phyloP scores from a whole-genome alignment of 305 asterid genomes.

The Withania somnifera region DNA sequence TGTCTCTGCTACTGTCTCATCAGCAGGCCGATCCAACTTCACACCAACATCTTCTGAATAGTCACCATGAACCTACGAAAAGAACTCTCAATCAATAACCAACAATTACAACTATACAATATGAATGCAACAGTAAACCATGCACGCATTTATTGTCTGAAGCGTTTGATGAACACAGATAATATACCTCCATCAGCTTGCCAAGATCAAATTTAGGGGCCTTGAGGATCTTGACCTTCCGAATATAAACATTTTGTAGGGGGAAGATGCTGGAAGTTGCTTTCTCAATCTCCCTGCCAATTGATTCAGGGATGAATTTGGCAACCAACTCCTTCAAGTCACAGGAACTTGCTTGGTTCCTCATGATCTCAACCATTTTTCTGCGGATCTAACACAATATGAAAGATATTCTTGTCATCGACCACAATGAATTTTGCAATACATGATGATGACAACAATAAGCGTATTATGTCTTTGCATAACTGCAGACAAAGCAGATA shows the following conservation, averaged over 20 bases:
- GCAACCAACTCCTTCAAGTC: conserved; percentile 72
- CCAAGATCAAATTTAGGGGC: conserved; percentile 89
- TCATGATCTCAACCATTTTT: conserved; percentile 83
- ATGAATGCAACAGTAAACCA: not conserved
- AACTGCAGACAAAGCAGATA: not conserved
- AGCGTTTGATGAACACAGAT: not conserved
- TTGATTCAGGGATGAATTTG: conserved; percentile 81
- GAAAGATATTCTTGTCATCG: not conserved
- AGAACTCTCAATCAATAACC: not conserved
- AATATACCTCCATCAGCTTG: conserved; percentile 67
- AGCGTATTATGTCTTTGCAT: not conserved
- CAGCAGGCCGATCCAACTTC: conserved; percentile 66
- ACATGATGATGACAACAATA: not conserved
- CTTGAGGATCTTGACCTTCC: conserved; percentile 79
- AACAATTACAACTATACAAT: not conserved
- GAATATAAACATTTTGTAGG: conserved; percentile 63
- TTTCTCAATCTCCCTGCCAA: conserved; percentile 84
- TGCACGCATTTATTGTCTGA: not conserved
- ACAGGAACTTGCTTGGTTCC: conserved; percentile 62
- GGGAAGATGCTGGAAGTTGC: conserved; percentile 81
- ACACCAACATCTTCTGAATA: conserved; percentile 58
- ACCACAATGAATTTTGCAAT: not conserved
- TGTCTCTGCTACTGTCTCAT: conserved; percentile 43
- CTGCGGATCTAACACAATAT: conserved; percentile 46
- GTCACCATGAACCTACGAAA: conserved; percentile 63